Percentiles rank a stretch among this genome's conserved stretches.
phyloP scores from a whole-genome alignment of 2,329 filamentous ascomycete genomes.

The Verticillium isaacii region DNA sequence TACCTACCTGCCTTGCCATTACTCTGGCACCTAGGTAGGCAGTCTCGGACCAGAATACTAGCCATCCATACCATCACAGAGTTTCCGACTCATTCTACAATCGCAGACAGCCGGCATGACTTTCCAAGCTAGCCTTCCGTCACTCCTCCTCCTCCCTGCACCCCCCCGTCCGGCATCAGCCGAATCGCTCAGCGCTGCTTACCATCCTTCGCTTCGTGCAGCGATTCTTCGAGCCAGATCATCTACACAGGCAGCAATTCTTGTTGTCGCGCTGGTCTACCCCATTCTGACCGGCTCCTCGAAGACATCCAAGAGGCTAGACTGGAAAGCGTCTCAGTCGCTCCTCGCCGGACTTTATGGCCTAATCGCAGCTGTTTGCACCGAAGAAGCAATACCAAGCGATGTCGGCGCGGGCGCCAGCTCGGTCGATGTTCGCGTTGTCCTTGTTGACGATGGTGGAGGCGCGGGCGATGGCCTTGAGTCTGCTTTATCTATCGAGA shows the following conservation, averaged over 20 bases:
- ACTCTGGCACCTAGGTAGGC: no score
- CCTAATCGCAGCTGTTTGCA: slow-evolving; percentile 68
- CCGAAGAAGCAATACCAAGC: slow-evolving; percentile 54
- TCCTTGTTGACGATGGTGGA: slow-evolving; percentile 63
- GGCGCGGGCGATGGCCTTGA: slow-evolving; percentile 25
- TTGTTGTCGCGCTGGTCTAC: slow-evolving; percentile 56
- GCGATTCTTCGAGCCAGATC: slow-evolving; percentile 45
- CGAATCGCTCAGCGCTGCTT: slow-evolving; percentile 51
- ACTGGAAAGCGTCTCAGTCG: slow-evolving; percentile 67
- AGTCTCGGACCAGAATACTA: no score
- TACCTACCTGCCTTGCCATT: no score
- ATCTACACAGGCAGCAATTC: slow-evolving; percentile 26
- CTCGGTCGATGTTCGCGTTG: slow-evolving; percentile 70
- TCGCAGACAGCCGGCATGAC: neutral
- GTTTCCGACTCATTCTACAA: no score
- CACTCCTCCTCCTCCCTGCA: slow-evolving; percentile 59
- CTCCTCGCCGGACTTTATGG: slow-evolving; percentile 74
- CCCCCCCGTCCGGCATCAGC: slow-evolving; percentile 53
- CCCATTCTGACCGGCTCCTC: slow-evolving; percentile 53
- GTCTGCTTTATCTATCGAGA: slow-evolving; percentile 29
- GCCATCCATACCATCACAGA: no score
- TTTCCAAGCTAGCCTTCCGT: slow-evolving; percentile 26
- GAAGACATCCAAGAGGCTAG: slow-evolving; percentile 43
- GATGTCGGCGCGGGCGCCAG: slow-evolving; percentile 51
- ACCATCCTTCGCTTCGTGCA: slow-evolving; percentile 52